Percentiles rank a stretch among this genome's conserved stretches.
Conservation (phyloP, 306 rosid species). For the Cyamopsis tetragonoloba region DNA sequence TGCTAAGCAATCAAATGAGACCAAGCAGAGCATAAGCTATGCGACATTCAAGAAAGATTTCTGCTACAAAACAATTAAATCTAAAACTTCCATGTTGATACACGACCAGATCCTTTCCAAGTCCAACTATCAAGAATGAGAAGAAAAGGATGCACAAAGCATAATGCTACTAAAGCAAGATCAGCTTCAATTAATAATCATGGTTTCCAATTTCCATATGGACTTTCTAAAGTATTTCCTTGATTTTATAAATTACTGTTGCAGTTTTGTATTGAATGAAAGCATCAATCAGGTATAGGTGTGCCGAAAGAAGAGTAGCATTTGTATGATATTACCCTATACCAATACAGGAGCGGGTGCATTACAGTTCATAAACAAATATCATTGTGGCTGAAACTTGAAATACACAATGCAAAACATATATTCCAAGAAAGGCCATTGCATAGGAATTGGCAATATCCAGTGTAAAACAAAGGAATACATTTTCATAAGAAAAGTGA, state of each 20-base stretch:
- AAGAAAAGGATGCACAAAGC: background rate
- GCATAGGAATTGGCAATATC: background rate
- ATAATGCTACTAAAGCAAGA: background rate
- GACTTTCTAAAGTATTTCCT: background rate
- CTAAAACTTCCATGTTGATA: background rate
- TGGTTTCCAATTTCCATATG: background rate
- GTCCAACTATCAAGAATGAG: background rate
- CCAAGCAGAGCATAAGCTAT: background rate
- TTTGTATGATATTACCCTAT: background rate
- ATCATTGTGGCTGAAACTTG: background rate
- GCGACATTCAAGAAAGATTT: background rate
- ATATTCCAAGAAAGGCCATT: background rate
- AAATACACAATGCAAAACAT: background rate
- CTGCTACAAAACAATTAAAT: background rate
- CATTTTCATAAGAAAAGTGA: background rate
- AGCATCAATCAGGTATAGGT: conserved; percentile 2
- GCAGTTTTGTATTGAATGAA: background rate
- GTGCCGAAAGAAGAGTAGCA: background rate
- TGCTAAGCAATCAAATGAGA: background rate
- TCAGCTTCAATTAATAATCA: background rate
- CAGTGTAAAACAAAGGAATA: background rate
- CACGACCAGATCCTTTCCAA: background rate
- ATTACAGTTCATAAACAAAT: background rate
- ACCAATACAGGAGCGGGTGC: background rate
- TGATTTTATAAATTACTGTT: background rate